These are phyloP conservation scores for Annulohypoxylon moriforme DNA, from an alignment of 495 filamentous ascomycete genomes.

Conservation along the genomic window DNA sequence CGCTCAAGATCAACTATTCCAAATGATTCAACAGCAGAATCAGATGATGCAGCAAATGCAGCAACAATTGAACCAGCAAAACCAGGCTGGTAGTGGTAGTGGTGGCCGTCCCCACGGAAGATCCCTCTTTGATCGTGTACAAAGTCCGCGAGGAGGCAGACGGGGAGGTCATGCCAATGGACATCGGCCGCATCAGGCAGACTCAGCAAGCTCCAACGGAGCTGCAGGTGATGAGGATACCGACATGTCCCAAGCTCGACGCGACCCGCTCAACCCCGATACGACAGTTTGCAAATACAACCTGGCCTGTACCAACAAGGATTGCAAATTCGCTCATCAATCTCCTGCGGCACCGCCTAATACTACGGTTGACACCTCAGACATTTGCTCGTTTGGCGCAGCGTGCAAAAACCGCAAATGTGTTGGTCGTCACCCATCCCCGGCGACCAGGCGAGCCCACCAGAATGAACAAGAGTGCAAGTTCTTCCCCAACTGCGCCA, in stretches of 20 bases:
- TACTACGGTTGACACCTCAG: slow-evolving; percentile 76
- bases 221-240: slow-evolving; percentile 57
- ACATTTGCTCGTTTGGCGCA: slow-evolving; percentile 84
- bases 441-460: slow-evolving; percentile 78
- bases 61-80: slow-evolving; percentile 70
- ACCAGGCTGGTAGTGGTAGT: slow-evolving; percentile 43
- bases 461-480: slow-evolving; percentile 89
- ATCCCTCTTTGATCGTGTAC: slow-evolving; percentile 83
- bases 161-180: slow-evolving; percentile 53
- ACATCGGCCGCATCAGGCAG: slow-evolving; percentile 41
- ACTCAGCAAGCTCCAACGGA: slow-evolving; percentile 42
- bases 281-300: slow-evolving; percentile 87
- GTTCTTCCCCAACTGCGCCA: slow-evolving; percentile 95
- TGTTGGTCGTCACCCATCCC: slow-evolving; percentile 89
- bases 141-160: slow-evolving; percentile 56
- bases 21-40: slow-evolving; percentile 90
- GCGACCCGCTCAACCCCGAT: slow-evolving; percentile 63
- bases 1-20: slow-evolving; percentile 76
- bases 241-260: slow-evolving; percentile 62
- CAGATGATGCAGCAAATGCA: slow-evolving; percentile 79
- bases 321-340: slow-evolving; percentile 94
- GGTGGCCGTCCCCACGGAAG: slow-evolving; percentile 61
- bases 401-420: slow-evolving; percentile 97
- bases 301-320: slow-evolving; percentile 82
- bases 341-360: slow-evolving; percentile 90